These are phyloP conservation scores for Trametes hirsuta DNA, from an alignment of 1,284 basidiomycete genomes.

Conservation along the genomic window DNA sequence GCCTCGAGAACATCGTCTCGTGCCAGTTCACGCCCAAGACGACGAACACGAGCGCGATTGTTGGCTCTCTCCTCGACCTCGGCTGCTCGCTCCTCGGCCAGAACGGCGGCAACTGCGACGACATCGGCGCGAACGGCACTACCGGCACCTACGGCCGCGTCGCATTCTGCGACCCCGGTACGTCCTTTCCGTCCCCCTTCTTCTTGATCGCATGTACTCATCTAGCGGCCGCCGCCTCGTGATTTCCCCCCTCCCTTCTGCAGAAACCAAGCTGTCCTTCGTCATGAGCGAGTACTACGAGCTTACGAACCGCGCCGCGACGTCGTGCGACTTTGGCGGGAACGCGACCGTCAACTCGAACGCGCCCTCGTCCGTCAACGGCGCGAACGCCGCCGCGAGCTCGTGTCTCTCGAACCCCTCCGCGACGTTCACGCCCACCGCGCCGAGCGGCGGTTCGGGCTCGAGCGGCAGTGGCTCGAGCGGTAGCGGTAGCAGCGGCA, in stretches of 20 bases:
- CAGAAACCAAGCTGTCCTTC: slow-evolving; percentile 80
- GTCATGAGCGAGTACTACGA: slow-evolving; percentile 85
- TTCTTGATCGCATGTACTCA: neutral
- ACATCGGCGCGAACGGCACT: slow-evolving; percentile 75
- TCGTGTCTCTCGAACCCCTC: slow-evolving; percentile 73
- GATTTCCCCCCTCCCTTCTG: neutral
- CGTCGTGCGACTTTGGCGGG: slow-evolving; percentile 77
- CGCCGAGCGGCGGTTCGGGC: slow-evolving; percentile 41
- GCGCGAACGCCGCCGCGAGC: slow-evolving; percentile 65
- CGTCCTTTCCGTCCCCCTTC: slow-evolving; percentile 32
- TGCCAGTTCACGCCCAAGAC: slow-evolving; percentile 74
- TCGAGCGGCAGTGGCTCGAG: slow-evolving; percentile 30
- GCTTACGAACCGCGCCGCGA: slow-evolving; percentile 55
- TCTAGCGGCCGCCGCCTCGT: neutral
- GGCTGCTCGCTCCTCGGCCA: slow-evolving; percentile 74
- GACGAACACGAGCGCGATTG: slow-evolving; percentile 63
- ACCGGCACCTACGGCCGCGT: slow-evolving; percentile 78
- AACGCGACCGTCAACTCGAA: slow-evolving; percentile 79
- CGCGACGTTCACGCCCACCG: slow-evolving; percentile 69
- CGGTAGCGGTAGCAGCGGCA: slow-evolving; percentile 17
- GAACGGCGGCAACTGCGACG: slow-evolving; percentile 61
- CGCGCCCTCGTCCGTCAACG: slow-evolving; percentile 52
- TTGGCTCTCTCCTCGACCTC: slow-evolving; percentile 71
- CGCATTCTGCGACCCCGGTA: slow-evolving; percentile 76
- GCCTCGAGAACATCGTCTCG: slow-evolving; percentile 67